Base-by-base conservation (phyloP, 2,329 filamentous ascomycete species). In the Elsinoe necatrix region DNA sequence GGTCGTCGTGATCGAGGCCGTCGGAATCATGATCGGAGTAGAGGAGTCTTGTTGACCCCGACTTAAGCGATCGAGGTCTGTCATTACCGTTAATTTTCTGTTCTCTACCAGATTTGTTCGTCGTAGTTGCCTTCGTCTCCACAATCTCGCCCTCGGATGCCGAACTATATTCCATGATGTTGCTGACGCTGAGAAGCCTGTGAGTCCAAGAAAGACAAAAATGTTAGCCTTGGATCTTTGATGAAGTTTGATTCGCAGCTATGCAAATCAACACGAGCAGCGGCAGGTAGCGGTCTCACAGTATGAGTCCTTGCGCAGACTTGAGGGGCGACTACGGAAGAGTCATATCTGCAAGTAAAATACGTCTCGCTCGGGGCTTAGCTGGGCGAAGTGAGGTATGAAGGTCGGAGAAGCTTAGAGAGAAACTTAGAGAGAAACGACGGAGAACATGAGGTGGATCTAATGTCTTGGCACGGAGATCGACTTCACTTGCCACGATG, bases 11-110 rank as follows among this genome's bases (percentile, higher is more conserved):
- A 66, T 83, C 81, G 66, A 76, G 79, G 56, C 73, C 66, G 64
- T 43, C 12, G 21, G 48, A 47, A 23, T 45, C 45, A 50, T 37
- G 16, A n/a, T 39, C 67, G 65, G 47, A 59, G 55, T 58, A 48
- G 63, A 72, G 60, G 64, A 69, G 66, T 63, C 63, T 62, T 48
- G 61, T 42, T 56, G 68, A 69, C 59, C 61, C 64, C 58, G 68
- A 68, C 60, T 62, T 63, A 41, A 56, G 56, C 52, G 69, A 67
- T 65, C 72, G 67, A 65, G 66, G 80, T 91, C 89, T 95, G 87
- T 86, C 81, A 80, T 79, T 83, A 82, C 86, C 87, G 89, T 95
- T 87, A 95, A 95, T 85, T 82, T 80, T 84, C 82, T 77, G 84
- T 85, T 83, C 80, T 81, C 84, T 82, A 80, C 81, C 75, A 73